These are phyloP conservation scores for Isoetes taiwanensis DNA, from an alignment of 75 land plant species.

Conservation along the genomic window DNA sequence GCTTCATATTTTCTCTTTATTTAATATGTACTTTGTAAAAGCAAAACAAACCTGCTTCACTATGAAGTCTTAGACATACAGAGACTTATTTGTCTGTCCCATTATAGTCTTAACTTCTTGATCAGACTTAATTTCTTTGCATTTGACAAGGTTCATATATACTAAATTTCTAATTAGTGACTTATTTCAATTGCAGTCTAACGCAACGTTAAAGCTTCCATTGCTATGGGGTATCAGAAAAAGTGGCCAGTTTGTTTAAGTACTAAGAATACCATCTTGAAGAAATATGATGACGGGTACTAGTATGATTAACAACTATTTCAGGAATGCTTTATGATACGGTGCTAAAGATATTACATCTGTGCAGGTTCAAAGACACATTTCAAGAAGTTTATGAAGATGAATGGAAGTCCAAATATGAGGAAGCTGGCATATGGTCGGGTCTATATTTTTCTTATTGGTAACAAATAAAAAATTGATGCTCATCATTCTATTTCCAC, in stretches of 20 bases:
- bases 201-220: background rate
- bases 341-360: background rate
- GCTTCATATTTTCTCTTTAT: no score
- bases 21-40: no score
- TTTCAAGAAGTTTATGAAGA: constrained; percentile 1
- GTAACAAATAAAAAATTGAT: background rate
- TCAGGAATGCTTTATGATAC: no score
- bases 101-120: no score
- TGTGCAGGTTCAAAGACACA: constrained; percentile 1
- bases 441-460: no score
- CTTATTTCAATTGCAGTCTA: background rate
- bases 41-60: background rate
- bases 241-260: constrained; percentile 1
- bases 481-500: background rate
- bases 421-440: constrained; percentile 7
- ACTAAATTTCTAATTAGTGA: no score
- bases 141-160: no score
- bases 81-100: background rate
- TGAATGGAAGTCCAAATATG: constrained; percentile 1
- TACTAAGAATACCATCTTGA: constrained; percentile 7
- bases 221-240: background rate
- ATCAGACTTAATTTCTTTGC: background rate
- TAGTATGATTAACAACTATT: no score
- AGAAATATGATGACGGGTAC: constrained; percentile 5
- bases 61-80: background rate